Evolutionary conservation across 768 basidiomycete genomes (phyloP).

Genomic region (Phanerochaete carnosa): DNA sequence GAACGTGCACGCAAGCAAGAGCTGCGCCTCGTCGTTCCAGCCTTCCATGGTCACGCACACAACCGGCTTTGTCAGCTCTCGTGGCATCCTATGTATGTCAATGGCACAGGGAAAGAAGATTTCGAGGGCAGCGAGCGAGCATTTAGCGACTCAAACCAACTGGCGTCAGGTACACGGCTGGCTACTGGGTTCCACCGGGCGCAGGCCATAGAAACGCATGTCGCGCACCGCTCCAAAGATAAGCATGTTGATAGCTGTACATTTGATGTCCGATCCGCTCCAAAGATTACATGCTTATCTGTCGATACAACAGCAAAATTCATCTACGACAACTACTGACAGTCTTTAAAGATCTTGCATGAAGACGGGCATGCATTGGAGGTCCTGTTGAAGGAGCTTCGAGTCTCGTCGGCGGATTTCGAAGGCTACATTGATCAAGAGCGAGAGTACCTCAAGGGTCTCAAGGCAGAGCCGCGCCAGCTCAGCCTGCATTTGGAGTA

Average conservation of each 20-base stretch:
- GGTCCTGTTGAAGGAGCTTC: too few relatives aligned
- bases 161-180: constrained; percentile 20
- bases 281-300: neutral
- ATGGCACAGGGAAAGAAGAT: constrained; percentile 24
- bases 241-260: constrained; percentile 23
- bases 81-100: constrained; percentile 25
- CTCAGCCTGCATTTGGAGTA: too few relatives aligned
- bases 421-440: too few relatives aligned
- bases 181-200: constrained; percentile 24
- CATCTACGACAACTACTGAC: too few relatives aligned
- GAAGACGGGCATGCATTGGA: too few relatives aligned
- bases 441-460: too few relatives aligned
- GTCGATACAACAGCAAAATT: too few relatives aligned
- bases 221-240: constrained; percentile 18
- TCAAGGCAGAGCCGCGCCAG: too few relatives aligned
- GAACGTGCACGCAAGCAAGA: neutral
- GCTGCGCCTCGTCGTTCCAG: constrained; percentile 19
- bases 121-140: constrained; percentile 26
- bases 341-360: too few relatives aligned
- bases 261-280: neutral
- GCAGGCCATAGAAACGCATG: constrained; percentile 23
- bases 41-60: constrained; percentile 30
- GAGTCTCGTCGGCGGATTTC: too few relatives aligned
- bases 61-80: constrained; percentile 25
- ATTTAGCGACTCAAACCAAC: constrained; percentile 24